Evolutionary conservation across 768 basidiomycete species (phyloP).

Genomic region (Tephrocybe sp.): DNA sequence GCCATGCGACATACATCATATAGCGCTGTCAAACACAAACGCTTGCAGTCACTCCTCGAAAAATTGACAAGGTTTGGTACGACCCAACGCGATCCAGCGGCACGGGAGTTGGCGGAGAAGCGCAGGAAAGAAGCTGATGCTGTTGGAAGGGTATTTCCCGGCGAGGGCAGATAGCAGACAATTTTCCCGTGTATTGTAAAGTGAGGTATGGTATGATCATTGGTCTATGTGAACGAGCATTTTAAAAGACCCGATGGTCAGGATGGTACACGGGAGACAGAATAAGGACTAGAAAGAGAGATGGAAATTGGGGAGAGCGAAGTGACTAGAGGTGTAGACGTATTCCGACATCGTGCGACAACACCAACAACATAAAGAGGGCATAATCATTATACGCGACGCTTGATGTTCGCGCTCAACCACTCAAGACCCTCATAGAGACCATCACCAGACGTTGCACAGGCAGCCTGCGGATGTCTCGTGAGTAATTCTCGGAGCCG

Average conservation of each 20-base stretch:
- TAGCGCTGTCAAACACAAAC: conserved; percentile 64
- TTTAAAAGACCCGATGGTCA: conserved; percentile 27
- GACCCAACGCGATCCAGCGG: conserved; percentile 54
- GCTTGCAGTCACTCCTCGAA: conserved; percentile 72
- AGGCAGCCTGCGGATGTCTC: conserved; percentile 73
- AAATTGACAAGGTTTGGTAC: conserved; percentile 74
- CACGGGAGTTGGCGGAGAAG: conserved; percentile 68
- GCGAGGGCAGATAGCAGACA: conserved; percentile 52
- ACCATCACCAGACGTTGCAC: conserved; percentile 98
- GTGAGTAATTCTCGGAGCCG: conserved; percentile 17
- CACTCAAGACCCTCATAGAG: conserved; percentile 98
- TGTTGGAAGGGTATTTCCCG: conserved; percentile 72
- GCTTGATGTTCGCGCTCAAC: conserved; percentile 90
- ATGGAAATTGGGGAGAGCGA: conserved; percentile 37
- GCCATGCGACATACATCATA: conserved; percentile 68
- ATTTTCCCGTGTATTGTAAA: conserved; percentile 9
- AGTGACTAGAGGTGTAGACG: conserved; percentile 44
- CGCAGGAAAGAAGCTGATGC: conserved; percentile 78
- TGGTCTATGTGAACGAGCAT: conserved; percentile 35
- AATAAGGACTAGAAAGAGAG: conserved; percentile 25
- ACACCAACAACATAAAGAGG: conserved; percentile 46
- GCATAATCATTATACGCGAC: conserved; percentile 60
- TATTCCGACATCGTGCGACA: conserved; percentile 58
- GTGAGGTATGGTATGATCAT: conserved; percentile 25
- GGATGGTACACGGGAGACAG: conserved; percentile 32